Evolutionary conservation across 345 rosid genomes (phyloP).

Genomic region (Melaleuca quinquenervia): DNA sequence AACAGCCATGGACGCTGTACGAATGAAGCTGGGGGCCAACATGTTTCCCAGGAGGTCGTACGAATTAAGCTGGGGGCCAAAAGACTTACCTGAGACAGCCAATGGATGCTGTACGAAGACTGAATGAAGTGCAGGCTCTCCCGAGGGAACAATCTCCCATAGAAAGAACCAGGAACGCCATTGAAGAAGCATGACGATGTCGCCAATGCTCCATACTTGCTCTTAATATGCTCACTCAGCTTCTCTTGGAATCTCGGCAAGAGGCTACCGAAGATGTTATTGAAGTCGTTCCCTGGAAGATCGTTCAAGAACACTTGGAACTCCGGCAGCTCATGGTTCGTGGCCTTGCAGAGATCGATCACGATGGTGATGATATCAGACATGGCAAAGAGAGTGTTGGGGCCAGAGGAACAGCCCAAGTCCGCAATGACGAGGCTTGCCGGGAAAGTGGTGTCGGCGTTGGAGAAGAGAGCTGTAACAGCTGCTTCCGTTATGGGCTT

Average conservation of each 20-base stretch:
- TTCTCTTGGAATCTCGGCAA: not conserved
- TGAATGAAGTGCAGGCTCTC: slow-evolving; percentile 27
- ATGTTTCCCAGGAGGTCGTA: too few species aligned
- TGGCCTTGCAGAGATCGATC: slow-evolving; percentile 3
- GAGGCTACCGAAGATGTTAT: not conserved
- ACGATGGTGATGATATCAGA: slow-evolving; percentile 1
- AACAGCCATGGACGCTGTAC: too few species aligned
- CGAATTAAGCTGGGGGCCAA: not conserved
- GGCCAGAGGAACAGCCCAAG: not conserved
- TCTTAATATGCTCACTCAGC: not conserved
- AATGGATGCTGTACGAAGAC: slow-evolving; percentile 36
- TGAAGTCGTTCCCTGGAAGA: slow-evolving; percentile 39
- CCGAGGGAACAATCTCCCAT: slow-evolving; percentile 31
- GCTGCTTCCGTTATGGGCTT: not conserved
- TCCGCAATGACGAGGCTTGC: not conserved
- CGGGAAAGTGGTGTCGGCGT: not conserved
- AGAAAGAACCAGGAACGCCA: slow-evolving; percentile 43
- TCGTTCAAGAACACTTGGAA: slow-evolving; percentile 43
- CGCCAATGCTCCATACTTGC: not conserved
- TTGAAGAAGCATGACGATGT: not conserved
- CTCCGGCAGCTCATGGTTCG: slow-evolving; percentile 14
- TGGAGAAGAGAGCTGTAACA: not conserved
- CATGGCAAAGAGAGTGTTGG: not conserved
- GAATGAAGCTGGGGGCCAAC: too few species aligned
- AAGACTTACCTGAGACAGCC: slow-evolving; percentile 31